Conservation (phyloP, 371 early-diverging fungal species). For the Entomophthora muscae region DNA sequence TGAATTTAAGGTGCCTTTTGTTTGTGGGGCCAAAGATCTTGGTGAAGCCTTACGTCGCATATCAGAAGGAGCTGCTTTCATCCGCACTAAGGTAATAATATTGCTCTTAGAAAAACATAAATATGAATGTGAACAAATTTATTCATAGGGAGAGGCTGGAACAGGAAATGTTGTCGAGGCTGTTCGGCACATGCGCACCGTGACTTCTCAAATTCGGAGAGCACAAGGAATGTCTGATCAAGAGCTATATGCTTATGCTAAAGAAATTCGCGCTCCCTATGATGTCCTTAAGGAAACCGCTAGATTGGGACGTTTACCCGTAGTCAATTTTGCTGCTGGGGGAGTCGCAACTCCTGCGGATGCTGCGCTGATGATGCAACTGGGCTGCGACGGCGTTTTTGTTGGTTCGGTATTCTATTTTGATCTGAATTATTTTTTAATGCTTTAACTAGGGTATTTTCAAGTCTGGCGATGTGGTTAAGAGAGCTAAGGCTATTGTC, state of each 20-base stretch:
- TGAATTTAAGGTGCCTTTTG: slow-evolving; percentile 81
- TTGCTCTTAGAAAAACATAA: not conserved
- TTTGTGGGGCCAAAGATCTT: slow-evolving; percentile 89
- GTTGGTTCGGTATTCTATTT: slow-evolving; percentile 33
- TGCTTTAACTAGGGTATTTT: slow-evolving; percentile 36
- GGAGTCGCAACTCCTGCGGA: slow-evolving; percentile 95
- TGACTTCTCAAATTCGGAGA: slow-evolving; percentile 66
- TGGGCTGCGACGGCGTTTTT: slow-evolving; percentile 95
- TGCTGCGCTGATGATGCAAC: slow-evolving; percentile 92
- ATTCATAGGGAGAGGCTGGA: slow-evolving; percentile 74
- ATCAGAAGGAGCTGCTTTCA: slow-evolving; percentile 93
- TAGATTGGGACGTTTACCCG: slow-evolving; percentile 78
- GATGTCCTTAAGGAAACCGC: slow-evolving; percentile 79
- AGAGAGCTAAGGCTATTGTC: slow-evolving; percentile 91
- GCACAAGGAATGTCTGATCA: slow-evolving; percentile 46
- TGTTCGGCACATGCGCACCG: slow-evolving; percentile 82
- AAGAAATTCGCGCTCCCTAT: slow-evolving; percentile 82
- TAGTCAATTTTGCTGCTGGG: slow-evolving; percentile 96
- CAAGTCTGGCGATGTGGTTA: slow-evolving; percentile 88
- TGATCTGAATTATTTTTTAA: not conserved
- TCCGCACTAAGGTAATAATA: slow-evolving; percentile 58
- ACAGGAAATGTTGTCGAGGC: slow-evolving; percentile 94
- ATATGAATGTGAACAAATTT: not conserved
- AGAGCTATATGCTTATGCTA: slow-evolving; percentile 71
- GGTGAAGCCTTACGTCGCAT: slow-evolving; percentile 95